These are phyloP conservation scores for Colletotrichum sp. DNA, from an alignment of 2,329 filamentous ascomycete genomes.

Conservation along the genomic window DNA sequence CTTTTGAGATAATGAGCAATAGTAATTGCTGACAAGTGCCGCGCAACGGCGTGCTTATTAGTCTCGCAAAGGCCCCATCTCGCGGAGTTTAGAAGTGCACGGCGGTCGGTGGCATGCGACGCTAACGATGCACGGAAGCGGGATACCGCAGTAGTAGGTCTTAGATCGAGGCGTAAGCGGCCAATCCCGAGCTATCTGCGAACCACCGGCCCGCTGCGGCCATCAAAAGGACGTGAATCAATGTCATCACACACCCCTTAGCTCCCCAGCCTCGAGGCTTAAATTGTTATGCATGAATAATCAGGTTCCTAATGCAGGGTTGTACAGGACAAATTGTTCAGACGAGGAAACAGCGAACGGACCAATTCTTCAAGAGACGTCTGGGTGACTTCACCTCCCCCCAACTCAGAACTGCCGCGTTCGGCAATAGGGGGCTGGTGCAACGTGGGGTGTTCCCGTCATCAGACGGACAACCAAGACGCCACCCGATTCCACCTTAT, in stretches of 20 bases:
- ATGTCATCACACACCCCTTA: background rate
- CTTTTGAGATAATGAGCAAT: background rate
- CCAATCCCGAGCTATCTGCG: conserved; percentile 8
- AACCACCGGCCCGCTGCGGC: background rate
- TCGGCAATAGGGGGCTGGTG: background rate
- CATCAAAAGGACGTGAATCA: background rate
- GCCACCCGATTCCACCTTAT: background rate
- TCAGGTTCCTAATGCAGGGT: background rate
- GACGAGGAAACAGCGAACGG: background rate
- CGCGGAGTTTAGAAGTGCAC: background rate
- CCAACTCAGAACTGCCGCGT: background rate
- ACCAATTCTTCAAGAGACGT: background rate
- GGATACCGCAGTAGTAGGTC: conserved; percentile 35
- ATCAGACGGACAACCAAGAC: background rate
- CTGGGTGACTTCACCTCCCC: background rate
- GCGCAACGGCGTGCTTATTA: background rate
- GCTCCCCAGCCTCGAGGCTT: background rate
- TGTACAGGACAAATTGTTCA: background rate
- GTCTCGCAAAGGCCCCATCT: background rate
- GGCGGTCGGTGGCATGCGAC: background rate
- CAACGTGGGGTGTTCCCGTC: background rate
- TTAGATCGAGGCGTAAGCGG: background rate
- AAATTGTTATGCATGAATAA: conserved; percentile 1
- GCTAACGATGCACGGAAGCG: background rate
- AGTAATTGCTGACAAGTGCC: background rate